Percentiles rank a stretch among this genome's conserved stretches.
Evolutionary conservation across 2,329 filamentous ascomycete species (phyloP).

Genomic region (Alternaria sp.): DNA sequence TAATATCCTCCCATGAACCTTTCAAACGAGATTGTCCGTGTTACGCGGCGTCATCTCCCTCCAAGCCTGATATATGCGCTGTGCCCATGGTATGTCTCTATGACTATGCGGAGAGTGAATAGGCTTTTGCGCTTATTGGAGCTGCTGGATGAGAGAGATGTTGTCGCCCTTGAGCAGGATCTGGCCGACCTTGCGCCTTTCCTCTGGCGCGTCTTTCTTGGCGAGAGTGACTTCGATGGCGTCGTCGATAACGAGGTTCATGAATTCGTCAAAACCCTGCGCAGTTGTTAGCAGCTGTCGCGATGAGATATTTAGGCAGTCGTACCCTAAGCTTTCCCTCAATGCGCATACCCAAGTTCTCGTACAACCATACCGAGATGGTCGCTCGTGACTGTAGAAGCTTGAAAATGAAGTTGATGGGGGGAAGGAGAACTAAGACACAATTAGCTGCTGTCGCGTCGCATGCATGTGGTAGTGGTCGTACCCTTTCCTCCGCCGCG

Average conservation of each 20-base stretch:
- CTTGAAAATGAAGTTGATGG: slow-evolving; percentile 93
- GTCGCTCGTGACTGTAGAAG: slow-evolving; percentile 83
- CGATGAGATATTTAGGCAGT: background rate
- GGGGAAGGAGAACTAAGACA: slow-evolving; percentile 69
- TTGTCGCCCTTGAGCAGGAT: slow-evolving; percentile 90
- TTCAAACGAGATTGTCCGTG: slow-evolving; percentile 6
- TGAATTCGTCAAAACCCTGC: slow-evolving; percentile 98
- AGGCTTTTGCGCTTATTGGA: slow-evolving; percentile 29
- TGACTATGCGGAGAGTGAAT: background rate
- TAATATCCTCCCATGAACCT: slow-evolving; percentile 14
- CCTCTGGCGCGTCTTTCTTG: slow-evolving; percentile 81
- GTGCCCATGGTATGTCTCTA: slow-evolving; percentile 12
- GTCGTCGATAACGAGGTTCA: slow-evolving; percentile 97
- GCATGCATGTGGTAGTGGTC: slow-evolving; percentile 14
- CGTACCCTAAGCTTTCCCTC: slow-evolving; percentile 93
- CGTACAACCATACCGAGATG: slow-evolving; percentile 95
- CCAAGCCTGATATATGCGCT: slow-evolving; percentile 9
- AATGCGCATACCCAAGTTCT: slow-evolving; percentile 92
- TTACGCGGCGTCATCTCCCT: background rate
- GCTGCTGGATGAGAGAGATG: slow-evolving; percentile 75
- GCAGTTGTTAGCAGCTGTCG: slow-evolving; percentile 23
- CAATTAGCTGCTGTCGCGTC: slow-evolving; percentile 21
- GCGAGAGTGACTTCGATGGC: slow-evolving; percentile 89
- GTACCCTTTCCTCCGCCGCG: slow-evolving; percentile 60
- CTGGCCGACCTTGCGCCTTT: slow-evolving; percentile 79